Base-by-base conservation (phyloP, 805 yeast genomes). In the Sugiyamaella marilandica region DNA sequence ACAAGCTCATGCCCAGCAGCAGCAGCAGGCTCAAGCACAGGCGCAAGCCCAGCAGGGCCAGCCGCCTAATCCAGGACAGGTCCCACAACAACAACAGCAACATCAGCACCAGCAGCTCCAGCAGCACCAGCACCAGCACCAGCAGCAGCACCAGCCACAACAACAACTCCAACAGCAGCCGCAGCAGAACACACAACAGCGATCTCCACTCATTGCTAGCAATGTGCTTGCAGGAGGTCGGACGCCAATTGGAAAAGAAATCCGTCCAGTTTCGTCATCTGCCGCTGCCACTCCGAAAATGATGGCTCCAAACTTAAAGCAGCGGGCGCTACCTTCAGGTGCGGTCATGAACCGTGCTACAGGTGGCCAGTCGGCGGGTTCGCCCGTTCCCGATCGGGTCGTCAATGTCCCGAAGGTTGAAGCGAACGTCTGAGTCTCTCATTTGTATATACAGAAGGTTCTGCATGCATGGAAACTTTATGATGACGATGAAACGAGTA, bases 1-100 rank as follows among this genome's bases (percentile, higher is more conserved):
- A 58, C 66, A 67, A 52, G 71, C 62, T 48, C 71, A 63, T 44
- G 69, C 63, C 45, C 62, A 59, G 37, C 66, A 58, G 16, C 63
- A 54, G 10, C 69, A 63, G 26, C 62, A 48, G 29, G 69, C 67
- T 18, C 52, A 41, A 41, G 47, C 19, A 31, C 51, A 32, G 13
- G 29, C 29, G 29, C 29, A 24, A 5, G 29, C 7, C 29, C 29
- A 24, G 29, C 29, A 3, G 29, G 29, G 29, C 3, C 45, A 47
- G 14, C 52, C 16, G 7, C 4, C 13, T 4, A 24, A 10, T 24
- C 33, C 33, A 19, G n/a, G 31, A 3, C 45, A 41, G 21, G 7
- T 35, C 16, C 50, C 39, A 41, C 24, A 26, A 50, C 34, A 43
- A 9, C 53, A 52, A 49, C 53, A 47, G 45, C 43, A 9, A 37